Evolutionary conservation across 2,329 filamentous ascomycete species (phyloP).

Genomic region (Tolypocladium tundrense): DNA sequence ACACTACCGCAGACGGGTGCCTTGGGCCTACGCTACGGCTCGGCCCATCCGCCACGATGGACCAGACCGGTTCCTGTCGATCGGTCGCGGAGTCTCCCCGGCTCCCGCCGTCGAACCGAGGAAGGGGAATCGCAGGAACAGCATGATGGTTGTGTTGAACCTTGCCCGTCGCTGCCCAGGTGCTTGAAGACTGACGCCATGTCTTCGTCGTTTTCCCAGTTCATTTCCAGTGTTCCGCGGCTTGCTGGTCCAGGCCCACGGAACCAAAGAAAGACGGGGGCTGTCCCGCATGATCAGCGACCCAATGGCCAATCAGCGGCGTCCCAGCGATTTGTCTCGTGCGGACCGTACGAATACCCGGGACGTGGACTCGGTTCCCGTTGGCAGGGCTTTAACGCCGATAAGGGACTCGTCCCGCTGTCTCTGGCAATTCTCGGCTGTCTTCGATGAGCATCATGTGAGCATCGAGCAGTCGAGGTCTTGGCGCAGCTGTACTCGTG

Average conservation of each 20-base stretch:
- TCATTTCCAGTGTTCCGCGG: background rate
- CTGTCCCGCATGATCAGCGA: background rate
- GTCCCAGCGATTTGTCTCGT: conserved; percentile 14
- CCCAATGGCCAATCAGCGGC: conserved; percentile 12
- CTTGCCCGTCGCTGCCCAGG: background rate
- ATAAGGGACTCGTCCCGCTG: background rate
- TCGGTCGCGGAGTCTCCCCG: background rate
- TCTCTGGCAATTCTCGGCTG: background rate
- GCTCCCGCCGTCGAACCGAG: background rate
- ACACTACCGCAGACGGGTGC: background rate
- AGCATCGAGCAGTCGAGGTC: background rate
- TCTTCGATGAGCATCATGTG: background rate
- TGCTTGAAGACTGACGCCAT: background rate
- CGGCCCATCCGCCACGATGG: background rate
- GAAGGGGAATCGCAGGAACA: background rate
- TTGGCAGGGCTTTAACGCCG: conserved; percentile 1
- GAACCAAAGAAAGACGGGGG: background rate
- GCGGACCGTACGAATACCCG: conserved; percentile 11
- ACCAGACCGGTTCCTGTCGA: background rate
- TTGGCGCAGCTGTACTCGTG: background rate
- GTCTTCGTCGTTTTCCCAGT: background rate
- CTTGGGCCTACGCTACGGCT: background rate
- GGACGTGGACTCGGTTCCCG: conserved; percentile 15
- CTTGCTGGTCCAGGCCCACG: background rate
- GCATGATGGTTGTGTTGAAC: background rate